phyloP scores from a whole-genome alignment of 257 asterid species.

The Fraxinus pennsylvanica region DNA sequence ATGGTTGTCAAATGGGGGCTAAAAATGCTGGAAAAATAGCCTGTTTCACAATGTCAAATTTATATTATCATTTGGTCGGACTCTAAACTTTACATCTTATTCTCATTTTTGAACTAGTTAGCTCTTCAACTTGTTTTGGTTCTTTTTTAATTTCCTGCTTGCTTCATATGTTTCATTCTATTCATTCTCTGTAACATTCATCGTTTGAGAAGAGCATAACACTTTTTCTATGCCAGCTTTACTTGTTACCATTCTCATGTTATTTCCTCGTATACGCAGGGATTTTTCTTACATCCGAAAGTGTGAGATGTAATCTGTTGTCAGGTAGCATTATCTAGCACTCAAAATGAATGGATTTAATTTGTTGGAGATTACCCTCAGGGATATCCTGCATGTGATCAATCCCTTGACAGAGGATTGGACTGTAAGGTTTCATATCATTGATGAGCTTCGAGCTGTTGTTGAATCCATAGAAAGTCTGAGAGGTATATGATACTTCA shows the following conservation, averaged over 20 bases:
- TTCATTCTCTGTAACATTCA: neutral
- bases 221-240: neutral
- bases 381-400: slow-evolving; percentile 48
- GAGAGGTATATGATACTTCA: slow-evolving; percentile 58
- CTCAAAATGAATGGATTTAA: slow-evolving; percentile 49
- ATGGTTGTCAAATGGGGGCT: too few relatives aligned
- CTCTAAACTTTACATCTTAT: neutral
- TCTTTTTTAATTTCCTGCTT: neutral
- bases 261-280: slow-evolving; percentile 29
- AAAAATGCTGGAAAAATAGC: neutral
- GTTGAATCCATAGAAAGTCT: slow-evolving; percentile 64
- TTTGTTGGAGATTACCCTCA: slow-evolving; percentile 53
- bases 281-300: slow-evolving; percentile 16
- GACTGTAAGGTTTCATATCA: slow-evolving; percentile 52
- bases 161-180: neutral
- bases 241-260: slow-evolving; percentile 2
- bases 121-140: neutral
- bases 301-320: slow-evolving; percentile 28
- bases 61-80: neutral
- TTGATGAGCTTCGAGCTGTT: slow-evolving; percentile 56
- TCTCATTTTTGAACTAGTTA: neutral
- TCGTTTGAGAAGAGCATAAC: slow-evolving; percentile 3
- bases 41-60: neutral
- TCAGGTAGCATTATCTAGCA: slow-evolving; percentile 16
- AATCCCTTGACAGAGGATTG: slow-evolving; percentile 72